Evolutionary conservation across 257 asterid species (phyloP).

Genomic region (Avicennia marina): DNA sequence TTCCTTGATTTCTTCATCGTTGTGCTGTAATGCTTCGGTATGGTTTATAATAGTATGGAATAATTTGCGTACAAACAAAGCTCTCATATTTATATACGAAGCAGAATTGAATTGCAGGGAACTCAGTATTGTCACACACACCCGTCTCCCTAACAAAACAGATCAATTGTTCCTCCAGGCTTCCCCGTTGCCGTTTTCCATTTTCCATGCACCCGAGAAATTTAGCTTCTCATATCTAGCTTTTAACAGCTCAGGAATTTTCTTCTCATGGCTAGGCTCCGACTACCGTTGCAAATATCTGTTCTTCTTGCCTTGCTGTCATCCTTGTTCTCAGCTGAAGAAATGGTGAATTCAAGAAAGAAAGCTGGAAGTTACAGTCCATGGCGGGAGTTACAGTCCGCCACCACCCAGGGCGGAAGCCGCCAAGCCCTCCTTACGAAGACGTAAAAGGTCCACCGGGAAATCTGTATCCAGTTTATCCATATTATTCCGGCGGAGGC

Average conservation of each 20-base stretch:
- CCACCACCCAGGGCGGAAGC: constrained; percentile 51
- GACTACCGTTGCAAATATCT: constrained; percentile 16
- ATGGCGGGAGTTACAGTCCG: constrained; percentile 49
- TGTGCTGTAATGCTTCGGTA: too few relatives aligned
- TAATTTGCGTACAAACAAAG: too few relatives aligned
- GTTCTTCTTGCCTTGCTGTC: constrained; percentile 12
- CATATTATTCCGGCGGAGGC: constrained; percentile 25
- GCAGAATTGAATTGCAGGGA: not conserved
- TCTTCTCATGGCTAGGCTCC: constrained; percentile 25
- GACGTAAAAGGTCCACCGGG: constrained; percentile 77
- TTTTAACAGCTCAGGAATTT: not conserved
- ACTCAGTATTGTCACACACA: constrained; percentile 9
- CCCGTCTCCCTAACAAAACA: not conserved
- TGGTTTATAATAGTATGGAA: too few relatives aligned
- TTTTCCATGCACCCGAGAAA: not conserved
- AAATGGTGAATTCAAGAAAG: constrained; percentile 27
- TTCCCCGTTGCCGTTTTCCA: not conserved
- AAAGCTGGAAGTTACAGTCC: too few relatives aligned
- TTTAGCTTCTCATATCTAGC: not conserved
- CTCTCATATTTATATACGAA: constrained; percentile 13
- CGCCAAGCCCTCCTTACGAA: constrained; percentile 47
- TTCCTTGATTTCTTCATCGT: too few relatives aligned
- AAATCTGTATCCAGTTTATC: constrained; percentile 42
- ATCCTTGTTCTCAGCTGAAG: constrained; percentile 12
- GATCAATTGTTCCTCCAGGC: not conserved